These are phyloP conservation scores for Ceratocystiopsis minuta DNA, from an alignment of 2,329 filamentous ascomycete species.

Conservation along the genomic window DNA sequence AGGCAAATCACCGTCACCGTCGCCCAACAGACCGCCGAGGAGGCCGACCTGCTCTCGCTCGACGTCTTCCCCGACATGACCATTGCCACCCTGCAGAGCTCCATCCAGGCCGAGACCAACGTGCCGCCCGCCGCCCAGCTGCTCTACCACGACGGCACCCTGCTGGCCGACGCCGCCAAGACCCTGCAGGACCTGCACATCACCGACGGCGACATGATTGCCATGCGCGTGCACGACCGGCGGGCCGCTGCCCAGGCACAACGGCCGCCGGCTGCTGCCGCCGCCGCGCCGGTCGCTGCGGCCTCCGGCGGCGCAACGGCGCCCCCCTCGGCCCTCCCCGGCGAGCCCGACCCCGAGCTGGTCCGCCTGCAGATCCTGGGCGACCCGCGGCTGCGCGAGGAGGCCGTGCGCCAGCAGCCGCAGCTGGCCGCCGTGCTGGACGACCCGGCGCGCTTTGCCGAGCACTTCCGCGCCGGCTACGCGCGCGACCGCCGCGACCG, in stretches of 20 bases:
- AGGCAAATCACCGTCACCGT: constrained; percentile 84
- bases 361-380: constrained; percentile 69
- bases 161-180: constrained; percentile 58
- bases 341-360: constrained; percentile 53
- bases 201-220: constrained; percentile 80
- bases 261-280: background rate
- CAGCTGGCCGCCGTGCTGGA: constrained; percentile 61
- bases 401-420: constrained; percentile 55
- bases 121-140: constrained; percentile 59
- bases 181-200: constrained; percentile 71
- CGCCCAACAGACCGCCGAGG: constrained; percentile 51
- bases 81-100: constrained; percentile 68
- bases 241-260: too few species aligned
- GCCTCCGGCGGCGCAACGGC: background rate
- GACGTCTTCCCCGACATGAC: constrained; percentile 73
- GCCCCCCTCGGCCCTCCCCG: background rate
- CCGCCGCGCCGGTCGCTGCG: constrained; percentile 15
- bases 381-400: constrained; percentile 52
- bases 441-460: constrained; percentile 57
- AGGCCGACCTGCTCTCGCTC: constrained; percentile 61
- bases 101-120: constrained; percentile 67
- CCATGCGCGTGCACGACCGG: constrained; percentile 54
- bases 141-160: constrained; percentile 76
- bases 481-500: constrained; percentile 55
- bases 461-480: constrained; percentile 49